A percentile compares a stretch with the other conserved stretches of the same genome.
phyloP scores from a whole-genome alignment of 106 monocot genomes.

The Allium fistulosum region DNA sequence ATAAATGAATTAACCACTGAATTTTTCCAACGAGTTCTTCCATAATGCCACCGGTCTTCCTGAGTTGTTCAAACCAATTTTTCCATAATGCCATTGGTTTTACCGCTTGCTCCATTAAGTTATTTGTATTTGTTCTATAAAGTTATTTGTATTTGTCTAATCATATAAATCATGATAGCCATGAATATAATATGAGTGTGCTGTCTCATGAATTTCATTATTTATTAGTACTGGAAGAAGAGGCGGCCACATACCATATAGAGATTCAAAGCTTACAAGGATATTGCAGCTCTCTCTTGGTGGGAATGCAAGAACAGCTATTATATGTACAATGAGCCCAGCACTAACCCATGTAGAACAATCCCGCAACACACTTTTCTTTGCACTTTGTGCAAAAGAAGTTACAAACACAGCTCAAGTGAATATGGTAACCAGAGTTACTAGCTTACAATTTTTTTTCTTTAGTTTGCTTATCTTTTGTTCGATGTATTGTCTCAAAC shows the following conservation, averaged over 20 bases:
- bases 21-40: no score
- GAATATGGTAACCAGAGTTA: constrained; percentile 60
- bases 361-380: constrained; percentile 92
- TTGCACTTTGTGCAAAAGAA: constrained; percentile 91
- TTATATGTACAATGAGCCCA: constrained; percentile 97
- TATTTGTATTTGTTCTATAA: not conserved
- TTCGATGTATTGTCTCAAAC: not conserved
- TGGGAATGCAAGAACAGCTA: constrained; percentile 93
- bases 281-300: constrained; percentile 90
- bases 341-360: constrained; percentile 85
- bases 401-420: constrained; percentile 84
- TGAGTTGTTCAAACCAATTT: no score
- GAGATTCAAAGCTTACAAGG: constrained; percentile 93
- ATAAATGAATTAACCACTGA: no score
- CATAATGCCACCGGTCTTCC: no score
- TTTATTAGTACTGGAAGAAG: constrained; percentile 54
- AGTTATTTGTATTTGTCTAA: not conserved
- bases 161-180: not conserved
- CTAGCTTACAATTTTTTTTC: not conserved
- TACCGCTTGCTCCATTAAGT: not conserved
- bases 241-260: constrained; percentile 86
- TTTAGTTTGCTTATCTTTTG: no score
- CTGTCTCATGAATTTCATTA: no score
- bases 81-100: no score
- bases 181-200: no score